Evolutionary conservation across 257 asterid species (phyloP), one percentile per base, ranked within the genome.

Genomic region (Primulina huaijiensis): DNA sequence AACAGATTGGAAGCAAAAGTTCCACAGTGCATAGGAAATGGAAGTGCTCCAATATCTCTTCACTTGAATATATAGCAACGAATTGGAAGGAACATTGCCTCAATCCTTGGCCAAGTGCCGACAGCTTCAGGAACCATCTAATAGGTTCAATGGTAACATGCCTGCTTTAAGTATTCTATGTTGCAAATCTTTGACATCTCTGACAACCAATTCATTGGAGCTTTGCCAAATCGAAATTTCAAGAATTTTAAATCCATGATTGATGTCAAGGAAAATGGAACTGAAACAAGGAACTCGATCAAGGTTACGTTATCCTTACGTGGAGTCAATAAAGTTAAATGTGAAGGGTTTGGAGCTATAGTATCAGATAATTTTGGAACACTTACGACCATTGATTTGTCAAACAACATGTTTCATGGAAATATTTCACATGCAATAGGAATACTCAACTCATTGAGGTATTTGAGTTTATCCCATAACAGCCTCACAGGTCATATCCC

Each of bases 151-250:
- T 23, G 25, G 25, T 23, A 23, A 23, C 25, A 23, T 23, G 25
- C 25, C 25, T 31, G 35, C 35, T 31, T 31, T 31, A 31, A 31
- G 35, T 2, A 31, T 67, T 69, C 73, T 3, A 65, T n/a, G 16
- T 25, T 81, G 35, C 67, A 72, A 37, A 68, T 80, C 8, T 12
- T 78, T 0, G 78, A 81, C 23, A 25, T 74, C 2, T 66, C 78
- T 72, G 1, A 9, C 12, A 6, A 29, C 6, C 35, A 31, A 31
- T 37, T 37, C 46, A 37, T 37, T 37, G 46, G 46, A 37, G 12
- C 46, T 37, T 9, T 9, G 46, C 12, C 3, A 8, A 9, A 37
- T 37, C 46, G 2, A 16, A 62, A 65, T 19, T 67, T 77, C 7
- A 7, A 30, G 17, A 20, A 55, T 59, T 77, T 78, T 21, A 34